Evolutionary conservation across 805 yeast species (phyloP), one percentile per base, ranked within the genome.

Genomic region (Barnettozyma californica): DNA sequence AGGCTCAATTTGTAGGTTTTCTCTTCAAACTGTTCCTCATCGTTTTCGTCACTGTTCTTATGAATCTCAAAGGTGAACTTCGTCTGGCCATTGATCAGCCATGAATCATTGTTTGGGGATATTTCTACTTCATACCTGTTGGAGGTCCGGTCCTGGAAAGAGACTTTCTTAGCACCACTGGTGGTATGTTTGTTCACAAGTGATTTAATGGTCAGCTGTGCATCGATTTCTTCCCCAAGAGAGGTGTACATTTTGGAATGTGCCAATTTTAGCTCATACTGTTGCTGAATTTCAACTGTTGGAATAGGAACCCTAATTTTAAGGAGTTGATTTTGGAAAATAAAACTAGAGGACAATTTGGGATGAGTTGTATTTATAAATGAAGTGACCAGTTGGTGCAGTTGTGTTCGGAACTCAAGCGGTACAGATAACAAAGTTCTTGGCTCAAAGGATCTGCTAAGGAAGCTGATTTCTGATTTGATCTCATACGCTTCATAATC

Each of bases 51-150:
- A 27, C 35, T 20, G 33, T 44, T 23, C 26, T 44, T 47, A n/a
- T 33, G 35, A 5, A 75, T 64, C 2, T 68, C 61, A 52, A 89
- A 77, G 10, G 69, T 61, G 41, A 80, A 78, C 48, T 71, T 73
- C 50, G 80, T 80, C 52, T 77, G 72, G 0, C 98, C 98, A 6
- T 88, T 80, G 5, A 90, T 68, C 3, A 89, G 61, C 98, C 98
- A 92, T 45, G 74, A 76, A 21, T 89, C 96, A 26, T 71, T 71
- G 26, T 73, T 77, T 25, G 76, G 73, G 16, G 67, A 63, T 1
- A 86, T 58, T 16, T 75, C 77, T 35, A 80, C 67, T 44, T 71
- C 70, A 56, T 76, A 79, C 27, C 55, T 58, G 27, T 66, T 55
- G 6, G 55, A 45, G 3, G 46, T 46, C 14, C 56, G 59, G 36